Percentiles rank a stretch among this genome's conserved stretches.
These are phyloP conservation scores for Fusarium devonianum DNA, from an alignment of 2,329 filamentous ascomycete genomes.

Conservation along the genomic window DNA sequence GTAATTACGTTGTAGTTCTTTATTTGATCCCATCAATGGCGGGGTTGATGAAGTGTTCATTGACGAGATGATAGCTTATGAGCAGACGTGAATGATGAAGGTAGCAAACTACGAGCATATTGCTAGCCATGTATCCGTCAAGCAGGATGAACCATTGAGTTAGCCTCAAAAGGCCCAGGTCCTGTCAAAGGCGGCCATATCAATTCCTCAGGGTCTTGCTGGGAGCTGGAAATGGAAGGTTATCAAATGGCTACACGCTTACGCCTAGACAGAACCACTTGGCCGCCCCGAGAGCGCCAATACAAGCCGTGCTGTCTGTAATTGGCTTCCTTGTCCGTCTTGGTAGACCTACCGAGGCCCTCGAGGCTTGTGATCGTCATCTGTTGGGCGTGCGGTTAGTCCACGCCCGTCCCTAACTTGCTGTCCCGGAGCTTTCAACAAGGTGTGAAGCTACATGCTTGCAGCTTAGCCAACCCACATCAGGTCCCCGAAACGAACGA, in stretches of 20 bases:
- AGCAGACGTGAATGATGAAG: constrained; percentile 8
- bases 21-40: constrained; percentile 14
- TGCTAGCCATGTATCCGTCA: not conserved
- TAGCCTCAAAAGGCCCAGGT: too few species aligned
- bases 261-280: not conserved
- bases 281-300: constrained; percentile 25
- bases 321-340: not conserved
- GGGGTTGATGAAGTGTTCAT: constrained; percentile 15
- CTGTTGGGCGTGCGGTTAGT: constrained; percentile 12
- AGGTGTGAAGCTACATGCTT: constrained; percentile 15
- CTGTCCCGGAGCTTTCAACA: constrained; percentile 22
- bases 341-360: not conserved
- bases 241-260: not conserved
- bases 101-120: too few species aligned
- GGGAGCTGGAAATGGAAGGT: not conserved
- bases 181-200: too few species aligned
- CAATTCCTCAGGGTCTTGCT: not conserved
- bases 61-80: not conserved
- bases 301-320: constrained; percentile 25
- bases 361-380: constrained; percentile 20
- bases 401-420: too few species aligned
- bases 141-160: too few species aligned
- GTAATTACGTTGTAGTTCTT: not conserved
- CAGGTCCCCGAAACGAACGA: not conserved
- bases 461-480: constrained; percentile 8